Evolutionary conservation across 2,329 filamentous ascomycete genomes (phyloP).

Genomic region (Rutstroemia sp.): DNA sequence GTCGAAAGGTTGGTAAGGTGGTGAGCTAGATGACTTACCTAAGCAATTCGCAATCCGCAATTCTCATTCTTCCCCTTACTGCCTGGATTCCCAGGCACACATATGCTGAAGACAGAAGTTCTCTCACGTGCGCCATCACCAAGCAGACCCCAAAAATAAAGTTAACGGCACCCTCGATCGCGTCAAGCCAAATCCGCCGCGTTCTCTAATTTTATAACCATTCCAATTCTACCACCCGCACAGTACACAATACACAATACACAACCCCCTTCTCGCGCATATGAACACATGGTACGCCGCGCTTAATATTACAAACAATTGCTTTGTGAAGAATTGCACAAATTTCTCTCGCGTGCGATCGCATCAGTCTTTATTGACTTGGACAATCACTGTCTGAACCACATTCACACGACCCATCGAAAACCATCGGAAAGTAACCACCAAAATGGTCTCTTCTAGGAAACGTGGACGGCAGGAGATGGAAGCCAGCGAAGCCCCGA

Average conservation of each 20-base stretch:
- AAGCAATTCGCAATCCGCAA: too few species aligned
- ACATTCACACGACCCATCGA: background rate
- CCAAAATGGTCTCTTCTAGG: slow-evolving; percentile 38
- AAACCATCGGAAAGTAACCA: slow-evolving; percentile 6
- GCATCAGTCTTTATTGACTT: slow-evolving; percentile 3
- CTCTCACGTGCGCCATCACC: too few species aligned
- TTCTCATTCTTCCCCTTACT: too few species aligned
- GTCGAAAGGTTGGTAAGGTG: too few species aligned
- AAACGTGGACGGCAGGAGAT: slow-evolving; percentile 42
- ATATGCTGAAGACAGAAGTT: too few species aligned
- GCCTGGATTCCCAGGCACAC: too few species aligned
- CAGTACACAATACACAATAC: background rate
- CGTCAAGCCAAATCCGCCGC: background rate
- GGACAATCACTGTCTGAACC: slow-evolving; percentile 3
- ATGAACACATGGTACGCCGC: background rate
- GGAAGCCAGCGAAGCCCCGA: slow-evolving; percentile 28
- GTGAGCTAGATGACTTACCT: too few species aligned
- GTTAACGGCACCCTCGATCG: background rate
- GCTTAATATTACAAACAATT: background rate
- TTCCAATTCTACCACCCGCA: background rate
- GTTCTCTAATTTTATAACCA: background rate
- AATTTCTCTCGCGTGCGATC: background rate
- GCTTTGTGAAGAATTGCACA: background rate
- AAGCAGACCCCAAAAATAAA: too few species aligned
- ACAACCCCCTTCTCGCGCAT: background rate